phyloP scores from a whole-genome alignment of 2,329 filamentous ascomycete species.

The Fusarium mexicanum region DNA sequence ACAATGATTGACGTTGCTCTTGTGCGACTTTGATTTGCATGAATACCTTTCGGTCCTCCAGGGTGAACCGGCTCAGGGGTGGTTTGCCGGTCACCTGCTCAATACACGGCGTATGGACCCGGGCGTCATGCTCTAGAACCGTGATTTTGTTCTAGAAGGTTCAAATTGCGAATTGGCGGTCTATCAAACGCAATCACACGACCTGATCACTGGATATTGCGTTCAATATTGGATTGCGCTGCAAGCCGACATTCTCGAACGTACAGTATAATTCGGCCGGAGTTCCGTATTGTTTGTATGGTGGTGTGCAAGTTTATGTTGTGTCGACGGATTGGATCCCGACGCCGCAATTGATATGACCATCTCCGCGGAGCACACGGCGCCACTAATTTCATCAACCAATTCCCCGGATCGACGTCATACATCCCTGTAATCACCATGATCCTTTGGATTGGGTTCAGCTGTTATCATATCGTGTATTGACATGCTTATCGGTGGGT shows the following conservation, averaged over 20 bases:
- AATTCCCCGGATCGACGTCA: constrained; percentile 34
- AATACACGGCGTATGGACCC: not conserved
- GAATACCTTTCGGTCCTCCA: not conserved
- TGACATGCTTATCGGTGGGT: not conserved
- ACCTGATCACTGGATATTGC: not conserved
- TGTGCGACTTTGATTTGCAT: constrained; percentile 2
- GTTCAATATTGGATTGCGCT: not conserved
- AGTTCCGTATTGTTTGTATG: constrained; percentile 4
- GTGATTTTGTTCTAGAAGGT: constrained; percentile 30
- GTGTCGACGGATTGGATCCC: constrained; percentile 26
- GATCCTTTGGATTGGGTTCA: constrained; percentile 2
- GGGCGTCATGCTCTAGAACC: constrained; percentile 22
- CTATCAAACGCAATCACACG: constrained; percentile 12
- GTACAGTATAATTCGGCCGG: not conserved
- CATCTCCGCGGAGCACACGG: constrained; percentile 32
- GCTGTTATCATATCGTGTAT: constrained; percentile 4
- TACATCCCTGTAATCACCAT: constrained; percentile 20
- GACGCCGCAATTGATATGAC: constrained; percentile 16
- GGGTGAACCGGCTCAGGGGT: not conserved
- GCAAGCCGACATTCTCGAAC: not conserved
- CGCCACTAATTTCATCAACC: constrained; percentile 21
- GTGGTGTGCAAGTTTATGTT: constrained; percentile 8
- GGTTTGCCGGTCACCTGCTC: constrained; percentile 15
- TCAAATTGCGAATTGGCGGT: constrained; percentile 23
- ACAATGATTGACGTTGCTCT: not conserved